These are phyloP conservation scores for Lasiosphaeria miniovina DNA, from an alignment of 495 filamentous ascomycete genomes.

Conservation along the genomic window DNA sequence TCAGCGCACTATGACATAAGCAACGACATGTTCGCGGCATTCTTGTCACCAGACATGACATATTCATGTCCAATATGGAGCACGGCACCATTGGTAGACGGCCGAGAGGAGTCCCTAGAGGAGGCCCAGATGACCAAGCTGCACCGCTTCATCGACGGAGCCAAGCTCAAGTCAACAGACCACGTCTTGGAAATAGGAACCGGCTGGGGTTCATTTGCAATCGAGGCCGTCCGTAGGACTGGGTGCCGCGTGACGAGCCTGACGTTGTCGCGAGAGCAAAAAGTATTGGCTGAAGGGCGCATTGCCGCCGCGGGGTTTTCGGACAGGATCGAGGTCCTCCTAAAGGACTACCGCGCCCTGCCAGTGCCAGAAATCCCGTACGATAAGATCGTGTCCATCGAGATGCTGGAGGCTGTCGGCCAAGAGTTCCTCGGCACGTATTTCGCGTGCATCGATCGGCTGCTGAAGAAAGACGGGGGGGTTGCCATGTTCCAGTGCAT, in stretches of 20 bases:
- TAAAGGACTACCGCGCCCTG: slow-evolving; percentile 60
- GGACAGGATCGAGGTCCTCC: slow-evolving; percentile 52
- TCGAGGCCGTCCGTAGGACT: slow-evolving; percentile 56
- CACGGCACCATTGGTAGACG: slow-evolving; percentile 12
- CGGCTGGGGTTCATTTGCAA: slow-evolving; percentile 67
- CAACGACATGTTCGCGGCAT: slow-evolving; percentile 70
- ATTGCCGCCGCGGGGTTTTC: slow-evolving; percentile 52
- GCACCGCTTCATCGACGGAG: slow-evolving; percentile 55
- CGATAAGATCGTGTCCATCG: slow-evolving; percentile 68
- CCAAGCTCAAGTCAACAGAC: slow-evolving; percentile 57
- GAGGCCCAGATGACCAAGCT: slow-evolving; percentile 66
- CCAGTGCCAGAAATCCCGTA: slow-evolving; percentile 51
- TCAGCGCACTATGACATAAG: slow-evolving; percentile 73
- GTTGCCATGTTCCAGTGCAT: slow-evolving; percentile 73
- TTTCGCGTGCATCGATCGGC: slow-evolving; percentile 54
- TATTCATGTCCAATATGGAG: slow-evolving; percentile 73
- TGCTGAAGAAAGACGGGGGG: slow-evolving; percentile 61
- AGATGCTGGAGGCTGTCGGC: slow-evolving; percentile 76
- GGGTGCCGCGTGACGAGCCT: slow-evolving; percentile 62
- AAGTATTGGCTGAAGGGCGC: slow-evolving; percentile 55
- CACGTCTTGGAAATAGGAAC: slow-evolving; percentile 69
- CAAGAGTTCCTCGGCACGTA: slow-evolving; percentile 60
- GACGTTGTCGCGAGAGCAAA: slow-evolving; percentile 61
- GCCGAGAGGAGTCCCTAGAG: slow-evolving; percentile 53
- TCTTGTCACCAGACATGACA: slow-evolving; percentile 71